These are phyloP conservation scores for Eucalyptus sp. DNA, from an alignment of 345 rosid species.

Conservation along the genomic window DNA sequence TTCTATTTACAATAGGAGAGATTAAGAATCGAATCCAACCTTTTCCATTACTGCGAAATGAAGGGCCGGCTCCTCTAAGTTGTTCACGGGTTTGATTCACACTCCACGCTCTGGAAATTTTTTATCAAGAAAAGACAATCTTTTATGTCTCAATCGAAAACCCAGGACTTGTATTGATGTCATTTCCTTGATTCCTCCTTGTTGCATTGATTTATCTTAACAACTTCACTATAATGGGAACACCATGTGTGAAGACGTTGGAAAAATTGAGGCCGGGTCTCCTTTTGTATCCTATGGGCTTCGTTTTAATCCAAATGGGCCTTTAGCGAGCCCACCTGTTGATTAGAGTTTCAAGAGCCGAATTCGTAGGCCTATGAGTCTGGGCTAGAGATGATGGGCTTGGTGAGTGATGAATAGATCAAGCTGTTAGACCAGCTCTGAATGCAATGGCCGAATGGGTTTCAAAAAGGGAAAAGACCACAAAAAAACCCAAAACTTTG, in stretches of 20 bases:
- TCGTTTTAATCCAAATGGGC: neutral
- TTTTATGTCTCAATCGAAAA: neutral
- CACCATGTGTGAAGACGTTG: neutral
- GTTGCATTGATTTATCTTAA: no score
- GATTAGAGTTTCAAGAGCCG: neutral
- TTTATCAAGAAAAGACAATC: neutral
- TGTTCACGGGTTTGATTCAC: neutral
- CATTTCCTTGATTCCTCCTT: neutral
- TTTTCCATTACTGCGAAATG: neutral
- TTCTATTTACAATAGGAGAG: neutral
- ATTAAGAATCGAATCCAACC: neutral
- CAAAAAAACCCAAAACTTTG: no score
- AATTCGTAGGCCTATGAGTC: neutral
- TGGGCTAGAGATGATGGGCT: neutral
- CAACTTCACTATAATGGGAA: no score
- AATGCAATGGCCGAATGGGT: neutral
- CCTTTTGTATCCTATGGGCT: neutral
- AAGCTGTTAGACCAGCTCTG: neutral
- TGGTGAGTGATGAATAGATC: neutral
- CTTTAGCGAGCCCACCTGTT: neutral
- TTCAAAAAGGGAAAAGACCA: no score
- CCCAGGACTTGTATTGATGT: neutral
- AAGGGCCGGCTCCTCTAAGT: neutral
- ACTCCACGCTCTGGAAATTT: fast-evolving
- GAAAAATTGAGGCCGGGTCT: neutral